Conservation (phyloP, 176 grass and related monocot genomes). For the Carex kokanica region DNA sequence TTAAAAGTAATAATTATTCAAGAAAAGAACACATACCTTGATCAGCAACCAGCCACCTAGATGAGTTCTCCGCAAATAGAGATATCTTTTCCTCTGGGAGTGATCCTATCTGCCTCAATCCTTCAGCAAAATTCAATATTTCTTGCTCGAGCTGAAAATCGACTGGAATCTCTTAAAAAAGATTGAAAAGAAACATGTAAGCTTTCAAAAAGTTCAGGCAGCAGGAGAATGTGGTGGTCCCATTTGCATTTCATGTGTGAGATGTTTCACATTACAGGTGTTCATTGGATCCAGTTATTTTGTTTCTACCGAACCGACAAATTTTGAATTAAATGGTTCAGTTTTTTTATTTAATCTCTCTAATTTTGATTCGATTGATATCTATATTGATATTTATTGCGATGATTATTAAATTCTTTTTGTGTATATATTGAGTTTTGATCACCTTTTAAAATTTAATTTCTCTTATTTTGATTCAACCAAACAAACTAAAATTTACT, state of each 20-base stretch:
- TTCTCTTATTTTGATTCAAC: no score
- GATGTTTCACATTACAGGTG: no score
- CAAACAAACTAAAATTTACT: no score
- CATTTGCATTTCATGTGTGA: background rate
- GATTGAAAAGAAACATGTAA: background rate
- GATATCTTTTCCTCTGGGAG: slow-evolving; percentile 75
- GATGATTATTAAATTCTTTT: no score
- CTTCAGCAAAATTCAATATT: slow-evolving; percentile 92
- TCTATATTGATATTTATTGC: no score
- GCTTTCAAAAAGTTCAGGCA: background rate
- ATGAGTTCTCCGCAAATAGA: slow-evolving; percentile 94
- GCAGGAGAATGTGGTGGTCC: background rate
- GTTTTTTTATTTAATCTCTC: no score
- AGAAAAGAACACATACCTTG: slow-evolving; percentile 52
- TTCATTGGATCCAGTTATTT: no score
- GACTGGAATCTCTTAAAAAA: background rate
- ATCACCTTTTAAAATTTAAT: no score
- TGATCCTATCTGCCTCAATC: slow-evolving; percentile 56
- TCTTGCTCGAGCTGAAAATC: slow-evolving; percentile 68
- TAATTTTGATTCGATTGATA: no score
- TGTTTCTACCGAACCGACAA: no score
- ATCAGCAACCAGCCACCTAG: slow-evolving; percentile 84
- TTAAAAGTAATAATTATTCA: background rate
- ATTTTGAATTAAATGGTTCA: no score
- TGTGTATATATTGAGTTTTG: no score